Percentiles rank a stretch among this genome's conserved stretches.
phyloP scores from a whole-genome alignment of 2,329 filamentous ascomycete genomes.

The Calonectria pteridis region DNA sequence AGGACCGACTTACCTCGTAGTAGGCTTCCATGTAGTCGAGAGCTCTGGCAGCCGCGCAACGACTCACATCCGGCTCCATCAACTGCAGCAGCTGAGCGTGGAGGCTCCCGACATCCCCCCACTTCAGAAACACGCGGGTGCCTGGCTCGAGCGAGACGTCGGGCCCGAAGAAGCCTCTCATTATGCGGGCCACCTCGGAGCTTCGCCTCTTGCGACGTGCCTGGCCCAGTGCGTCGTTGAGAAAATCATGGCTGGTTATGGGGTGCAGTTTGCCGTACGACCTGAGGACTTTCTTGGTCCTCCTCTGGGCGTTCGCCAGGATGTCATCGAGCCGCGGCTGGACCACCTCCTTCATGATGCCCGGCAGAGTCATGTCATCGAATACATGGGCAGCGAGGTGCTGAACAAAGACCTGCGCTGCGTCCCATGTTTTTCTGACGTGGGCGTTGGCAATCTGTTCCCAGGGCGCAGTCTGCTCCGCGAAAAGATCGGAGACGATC shows the following conservation, averaged over 20 bases:
- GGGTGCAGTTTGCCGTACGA: not conserved
- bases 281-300: not conserved
- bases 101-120: not conserved
- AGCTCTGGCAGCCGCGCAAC: not conserved
- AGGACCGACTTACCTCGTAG: not conserved
- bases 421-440: not conserved
- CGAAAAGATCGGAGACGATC: not conserved
- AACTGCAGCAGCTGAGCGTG: not conserved
- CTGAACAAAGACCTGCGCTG: not conserved
- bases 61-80: not conserved
- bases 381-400: not conserved
- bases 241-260: not conserved
- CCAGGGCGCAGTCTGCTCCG: not conserved
- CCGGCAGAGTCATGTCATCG: not conserved
- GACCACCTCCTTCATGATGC: not conserved
- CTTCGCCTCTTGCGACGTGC: not conserved
- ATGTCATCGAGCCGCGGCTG: not conserved
- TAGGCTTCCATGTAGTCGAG: not conserved
- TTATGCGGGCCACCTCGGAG: not conserved
- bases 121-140: not conserved
- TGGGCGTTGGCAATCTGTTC: not conserved
- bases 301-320: not conserved
- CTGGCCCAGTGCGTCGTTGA: not conserved
- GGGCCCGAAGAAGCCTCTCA: not conserved
- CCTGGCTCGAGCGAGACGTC: not conserved